Conservation (phyloP, 352 stramenopile genomes). For the Phytopythium chamaehyphon region DNA sequence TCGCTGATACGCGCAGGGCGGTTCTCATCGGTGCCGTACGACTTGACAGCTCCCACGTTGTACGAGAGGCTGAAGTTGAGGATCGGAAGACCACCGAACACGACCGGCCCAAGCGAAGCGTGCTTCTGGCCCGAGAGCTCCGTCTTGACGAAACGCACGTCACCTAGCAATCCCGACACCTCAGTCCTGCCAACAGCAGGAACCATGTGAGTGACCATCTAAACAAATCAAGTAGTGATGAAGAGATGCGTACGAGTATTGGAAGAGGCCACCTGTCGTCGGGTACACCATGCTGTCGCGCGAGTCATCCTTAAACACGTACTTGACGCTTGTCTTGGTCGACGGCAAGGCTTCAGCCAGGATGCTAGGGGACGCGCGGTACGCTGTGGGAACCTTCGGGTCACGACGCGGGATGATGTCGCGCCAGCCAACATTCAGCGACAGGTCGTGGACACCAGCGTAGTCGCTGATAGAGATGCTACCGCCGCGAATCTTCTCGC, state of each 20-base stretch:
- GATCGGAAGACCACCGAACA: conserved; percentile 61
- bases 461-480: conserved; percentile 87
- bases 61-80: conserved; percentile 82
- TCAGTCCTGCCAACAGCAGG: conserved; percentile 52
- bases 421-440: conserved; percentile 81
- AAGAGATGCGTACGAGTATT: conserved; percentile 56
- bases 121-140: conserved; percentile 86
- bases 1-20: conserved; percentile 89
- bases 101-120: conserved; percentile 47
- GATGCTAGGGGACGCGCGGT: conserved; percentile 87
- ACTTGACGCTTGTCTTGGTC: conserved; percentile 91
- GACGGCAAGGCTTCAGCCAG: conserved; percentile 87
- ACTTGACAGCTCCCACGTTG: conserved; percentile 73
- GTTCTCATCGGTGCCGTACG: conserved; percentile 65
- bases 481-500: conserved; percentile 79
- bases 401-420: conserved; percentile 85
- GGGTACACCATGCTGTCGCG: conserved; percentile 87
- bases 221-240: neutral
- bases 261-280: conserved; percentile 85
- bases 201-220: neutral
- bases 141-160: conserved; percentile 88
- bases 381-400: conserved; percentile 82
- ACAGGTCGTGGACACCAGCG: conserved; percentile 79
- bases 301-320: conserved; percentile 89
- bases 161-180: conserved; percentile 79